Evolutionary conservation across 164 flowering plant genomes (phyloP), one percentile per base, ranked within the genome.

Genomic region (Tetrastigma voinierianum): DNA sequence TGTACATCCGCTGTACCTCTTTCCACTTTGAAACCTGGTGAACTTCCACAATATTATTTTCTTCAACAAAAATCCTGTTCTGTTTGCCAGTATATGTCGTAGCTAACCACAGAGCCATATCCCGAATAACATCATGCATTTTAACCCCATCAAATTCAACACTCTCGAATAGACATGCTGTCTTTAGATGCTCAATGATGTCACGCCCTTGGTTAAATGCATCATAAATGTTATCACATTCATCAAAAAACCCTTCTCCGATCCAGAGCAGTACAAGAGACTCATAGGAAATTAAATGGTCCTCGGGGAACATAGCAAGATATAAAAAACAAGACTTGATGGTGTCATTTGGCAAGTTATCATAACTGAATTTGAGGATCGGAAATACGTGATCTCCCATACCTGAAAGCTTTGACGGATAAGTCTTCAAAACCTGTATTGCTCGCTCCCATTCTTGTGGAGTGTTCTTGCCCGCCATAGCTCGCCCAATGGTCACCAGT

Each of bases 51-150:
- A 25, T 51, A 1, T 17, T 10, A 14, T 46, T 8, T 16, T 25
- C 32, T 25, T 25, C 32, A 2, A 2, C 32, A 3, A 25, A 25
- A 0, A 25, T 25, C 5, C 0, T 2, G 32, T 25, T 25, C 32
- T 25, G 20, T 3, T 45, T 52, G 9, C 46, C 51, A 8, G 10
- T 6, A 4, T 70, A 25, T 25, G 2, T 65, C 16, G 20, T 43
- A 18, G 55, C 59, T 23, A 72, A 13, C 75, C 67, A 67, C 2
- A 73, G 12, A 0, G 76, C 76, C 71, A 73, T 62, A 13, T 63
- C 76, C 24, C 68, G 71, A 20, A 68, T 49, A 16, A 73, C 51
- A 17, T 51, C 71, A 52, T 72, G 71, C 67, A 72, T 72, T 21
- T 11, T 48, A 2, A 72, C 64, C 2, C 0, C 0, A 17, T 16